Conservation (phyloP, 2,329 filamentous ascomycete genomes). For the Aspergillus glaucus region DNA sequence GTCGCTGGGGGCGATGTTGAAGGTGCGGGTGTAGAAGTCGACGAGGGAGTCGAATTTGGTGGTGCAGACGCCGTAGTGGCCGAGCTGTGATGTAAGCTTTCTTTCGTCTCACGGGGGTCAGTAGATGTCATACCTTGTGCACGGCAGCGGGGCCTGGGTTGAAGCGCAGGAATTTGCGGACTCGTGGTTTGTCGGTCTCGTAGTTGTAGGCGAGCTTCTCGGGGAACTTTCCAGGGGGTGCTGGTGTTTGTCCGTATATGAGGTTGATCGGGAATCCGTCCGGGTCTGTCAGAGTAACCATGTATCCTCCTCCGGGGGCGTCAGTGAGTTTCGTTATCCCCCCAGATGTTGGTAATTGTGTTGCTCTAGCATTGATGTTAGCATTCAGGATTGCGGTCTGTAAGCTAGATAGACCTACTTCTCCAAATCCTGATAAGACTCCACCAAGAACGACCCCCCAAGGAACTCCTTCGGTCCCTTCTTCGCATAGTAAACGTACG, state of each 20-base stretch:
- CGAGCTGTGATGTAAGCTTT: conserved; percentile 7
- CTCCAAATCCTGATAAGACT: conserved; percentile 37
- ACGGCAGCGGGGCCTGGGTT: conserved; percentile 24
- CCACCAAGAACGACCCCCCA: conserved; percentile 40
- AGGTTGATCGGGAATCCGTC: conserved; percentile 38
- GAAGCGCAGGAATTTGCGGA: conserved; percentile 25
- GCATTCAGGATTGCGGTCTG: neutral
- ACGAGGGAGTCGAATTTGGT: conserved; percentile 19
- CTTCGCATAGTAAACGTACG: conserved; percentile 17
- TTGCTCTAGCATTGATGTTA: conserved; percentile 5
- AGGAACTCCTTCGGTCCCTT: conserved; percentile 20
- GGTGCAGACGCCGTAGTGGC: conserved; percentile 24
- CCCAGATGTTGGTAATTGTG: conserved; percentile 22
- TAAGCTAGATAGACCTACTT: conserved; percentile 18
- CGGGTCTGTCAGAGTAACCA: conserved; percentile 34
- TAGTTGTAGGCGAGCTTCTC: conserved; percentile 21
- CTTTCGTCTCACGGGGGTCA: neutral
- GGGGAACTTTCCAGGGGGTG: conserved; percentile 11
- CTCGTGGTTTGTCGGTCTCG: conserved; percentile 21
- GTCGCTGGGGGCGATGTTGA: conserved; percentile 27
- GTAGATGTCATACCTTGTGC: conserved; percentile 19
- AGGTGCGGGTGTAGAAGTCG: conserved; percentile 23
- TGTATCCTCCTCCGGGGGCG: conserved; percentile 35
- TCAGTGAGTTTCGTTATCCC: conserved; percentile 26
- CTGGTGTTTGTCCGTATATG: conserved; percentile 30